Percentiles rank a stretch among this genome's conserved stretches.
Conservation (phyloP, 2,329 filamentous ascomycete species). For the Huntiella omanensis region DNA sequence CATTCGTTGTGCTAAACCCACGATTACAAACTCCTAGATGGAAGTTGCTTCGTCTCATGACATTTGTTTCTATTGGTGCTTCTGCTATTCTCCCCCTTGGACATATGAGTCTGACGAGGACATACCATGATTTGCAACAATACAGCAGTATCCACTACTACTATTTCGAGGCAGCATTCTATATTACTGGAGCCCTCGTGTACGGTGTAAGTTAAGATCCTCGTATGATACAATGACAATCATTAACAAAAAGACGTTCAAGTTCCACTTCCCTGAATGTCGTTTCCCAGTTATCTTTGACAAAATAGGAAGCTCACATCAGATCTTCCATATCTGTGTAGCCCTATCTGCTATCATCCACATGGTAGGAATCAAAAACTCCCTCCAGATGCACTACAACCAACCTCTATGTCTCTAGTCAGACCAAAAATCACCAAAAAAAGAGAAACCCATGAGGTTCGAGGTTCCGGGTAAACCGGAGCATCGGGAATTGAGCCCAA, state of each 20-base stretch:
- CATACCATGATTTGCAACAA: constrained; percentile 20
- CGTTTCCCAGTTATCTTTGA: constrained; percentile 25
- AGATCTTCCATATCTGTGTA: constrained; percentile 27
- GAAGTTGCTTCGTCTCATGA: constrained; percentile 19
- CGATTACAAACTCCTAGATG: constrained; percentile 19
- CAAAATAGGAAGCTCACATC: constrained; percentile 26
- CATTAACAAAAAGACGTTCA: background rate
- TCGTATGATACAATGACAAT: background rate
- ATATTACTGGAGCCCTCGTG: constrained; percentile 20
- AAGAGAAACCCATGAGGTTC: constrained; percentile 4
- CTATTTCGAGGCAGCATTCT: constrained; percentile 21
- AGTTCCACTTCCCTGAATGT: constrained; percentile 23
- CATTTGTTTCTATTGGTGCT: constrained; percentile 21
- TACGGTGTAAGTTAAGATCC: constrained; percentile 20
- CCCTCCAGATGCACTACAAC: constrained; percentile 14
- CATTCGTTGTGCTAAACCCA: constrained; percentile 20
- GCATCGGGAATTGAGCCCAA: constrained; percentile 12
- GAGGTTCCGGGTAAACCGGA: constrained; percentile 1
- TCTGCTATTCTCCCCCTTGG: constrained; percentile 22
- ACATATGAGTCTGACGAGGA: constrained; percentile 21
- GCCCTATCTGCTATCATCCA: constrained; percentile 19
- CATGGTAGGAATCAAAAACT: constrained; percentile 11
- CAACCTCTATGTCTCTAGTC: background rate
- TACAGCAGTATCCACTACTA: constrained; percentile 24
- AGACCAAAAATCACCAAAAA: background rate